These are phyloP conservation scores for Aspergillus chevalieri DNA, from an alignment of 2,329 filamentous ascomycete genomes.

Conservation along the genomic window DNA sequence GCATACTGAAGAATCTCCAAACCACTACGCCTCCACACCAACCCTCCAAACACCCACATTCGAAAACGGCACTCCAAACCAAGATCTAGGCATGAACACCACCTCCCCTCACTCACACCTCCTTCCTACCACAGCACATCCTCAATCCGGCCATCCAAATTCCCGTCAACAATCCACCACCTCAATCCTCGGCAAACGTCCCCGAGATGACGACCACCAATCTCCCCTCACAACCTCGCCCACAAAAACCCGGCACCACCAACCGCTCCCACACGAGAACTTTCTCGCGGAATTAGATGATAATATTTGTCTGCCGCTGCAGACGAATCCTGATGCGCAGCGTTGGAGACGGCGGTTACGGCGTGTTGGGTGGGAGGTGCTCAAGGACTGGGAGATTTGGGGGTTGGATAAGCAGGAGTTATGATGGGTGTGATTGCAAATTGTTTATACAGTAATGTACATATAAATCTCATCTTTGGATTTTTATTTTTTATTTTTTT, in stretches of 20 bases:
- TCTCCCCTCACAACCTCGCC: neutral
- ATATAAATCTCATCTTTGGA: no score
- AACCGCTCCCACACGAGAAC: neutral
- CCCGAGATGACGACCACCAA: neutral
- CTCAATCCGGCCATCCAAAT: neutral
- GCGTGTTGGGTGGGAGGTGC: conserved; percentile 35
- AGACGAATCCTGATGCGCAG: conserved; percentile 14
- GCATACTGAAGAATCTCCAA: neutral
- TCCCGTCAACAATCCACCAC: neutral
- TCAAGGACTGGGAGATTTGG: conserved; percentile 41
- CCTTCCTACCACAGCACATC: neutral
- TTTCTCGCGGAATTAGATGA: conserved; percentile 5
- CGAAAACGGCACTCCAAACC: no score
- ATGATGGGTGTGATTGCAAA: conserved; percentile 6
- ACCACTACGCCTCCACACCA: neutral
- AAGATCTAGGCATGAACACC: neutral
- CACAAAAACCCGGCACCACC: no score
- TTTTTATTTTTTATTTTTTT: no score
- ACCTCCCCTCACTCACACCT: neutral
- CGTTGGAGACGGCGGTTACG: conserved; percentile 28
- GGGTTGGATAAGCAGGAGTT: conserved; percentile 37
- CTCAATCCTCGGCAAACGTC: neutral
- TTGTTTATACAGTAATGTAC: no score
- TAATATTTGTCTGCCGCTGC: conserved; percentile 6
- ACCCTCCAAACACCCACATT: no score